These are phyloP conservation scores for Poterioochromonas sp. DNA, from an alignment of 352 stramenopile species.

Conservation along the genomic window DNA sequence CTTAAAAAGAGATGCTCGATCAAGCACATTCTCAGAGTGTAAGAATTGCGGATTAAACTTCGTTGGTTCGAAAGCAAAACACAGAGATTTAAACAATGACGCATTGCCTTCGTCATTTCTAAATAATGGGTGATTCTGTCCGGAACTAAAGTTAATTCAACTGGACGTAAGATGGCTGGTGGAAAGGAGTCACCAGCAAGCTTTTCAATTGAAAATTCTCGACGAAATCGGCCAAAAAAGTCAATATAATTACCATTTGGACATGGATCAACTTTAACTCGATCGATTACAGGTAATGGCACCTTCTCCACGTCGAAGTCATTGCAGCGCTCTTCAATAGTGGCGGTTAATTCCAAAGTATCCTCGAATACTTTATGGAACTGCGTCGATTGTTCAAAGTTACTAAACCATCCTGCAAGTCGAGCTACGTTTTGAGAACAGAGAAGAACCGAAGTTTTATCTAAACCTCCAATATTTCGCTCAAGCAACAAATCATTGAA, in stretches of 20 bases:
- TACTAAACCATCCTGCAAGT: too few relatives aligned
- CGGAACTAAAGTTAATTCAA: conserved; percentile 66
- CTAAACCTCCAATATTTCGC: neutral
- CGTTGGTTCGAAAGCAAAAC: conserved; percentile 72
- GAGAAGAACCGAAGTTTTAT: neutral
- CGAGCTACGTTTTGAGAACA: neutral
- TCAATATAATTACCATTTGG: conserved; percentile 44
- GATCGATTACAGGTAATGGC: conserved; percentile 27
- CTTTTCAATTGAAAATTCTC: conserved; percentile 65
- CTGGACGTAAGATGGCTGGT: conserved; percentile 71
- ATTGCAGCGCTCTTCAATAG: neutral
- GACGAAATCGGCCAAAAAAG: conserved; percentile 65
- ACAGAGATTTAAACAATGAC: conserved; percentile 65
- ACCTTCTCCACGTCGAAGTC: neutral
- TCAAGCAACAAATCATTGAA: neutral
- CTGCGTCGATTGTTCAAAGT: too few relatives aligned
- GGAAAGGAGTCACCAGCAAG: conserved; percentile 51
- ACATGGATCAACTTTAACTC: conserved; percentile 31
- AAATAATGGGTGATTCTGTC: conserved; percentile 60
- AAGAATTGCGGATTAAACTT: conserved; percentile 71
- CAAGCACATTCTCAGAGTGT: conserved; percentile 66
- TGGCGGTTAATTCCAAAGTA: neutral
- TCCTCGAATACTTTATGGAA: too few relatives aligned
- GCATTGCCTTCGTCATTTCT: conserved; percentile 63
- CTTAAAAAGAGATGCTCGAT: conserved; percentile 70